Evolutionary conservation across 345 rosid genomes (phyloP).

Genomic region (Cardamine resedifolia): DNA sequence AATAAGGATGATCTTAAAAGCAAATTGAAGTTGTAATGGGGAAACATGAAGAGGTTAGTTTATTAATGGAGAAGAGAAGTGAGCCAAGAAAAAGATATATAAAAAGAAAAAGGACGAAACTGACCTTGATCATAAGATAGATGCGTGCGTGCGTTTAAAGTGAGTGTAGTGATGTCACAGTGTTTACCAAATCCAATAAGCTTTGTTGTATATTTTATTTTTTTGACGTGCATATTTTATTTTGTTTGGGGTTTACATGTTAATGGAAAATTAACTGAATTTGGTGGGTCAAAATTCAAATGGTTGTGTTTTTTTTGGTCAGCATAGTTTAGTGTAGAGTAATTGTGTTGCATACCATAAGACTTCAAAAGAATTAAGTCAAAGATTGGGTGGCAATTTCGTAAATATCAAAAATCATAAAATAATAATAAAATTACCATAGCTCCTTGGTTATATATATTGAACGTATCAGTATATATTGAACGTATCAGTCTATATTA

Average conservation of each 20-base stretch:
- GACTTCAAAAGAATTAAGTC: too few relatives aligned
- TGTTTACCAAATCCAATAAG: constrained; percentile 8
- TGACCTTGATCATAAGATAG: background rate
- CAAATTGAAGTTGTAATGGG: background rate
- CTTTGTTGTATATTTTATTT: too few relatives aligned
- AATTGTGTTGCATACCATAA: too few relatives aligned
- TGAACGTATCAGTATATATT: too few relatives aligned
- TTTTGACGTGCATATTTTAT: too few relatives aligned
- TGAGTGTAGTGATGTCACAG: background rate
- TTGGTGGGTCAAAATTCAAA: background rate
- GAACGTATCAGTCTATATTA: too few relatives aligned
- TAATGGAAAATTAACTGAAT: background rate
- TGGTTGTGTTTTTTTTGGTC: too few relatives aligned
- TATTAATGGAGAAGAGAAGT: background rate
- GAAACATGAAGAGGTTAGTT: background rate
- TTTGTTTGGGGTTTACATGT: background rate
- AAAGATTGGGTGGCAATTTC: too few relatives aligned
- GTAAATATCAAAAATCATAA: too few relatives aligned
- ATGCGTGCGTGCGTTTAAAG: constrained; percentile 16
- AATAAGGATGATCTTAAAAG: background rate
- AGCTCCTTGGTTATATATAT: too few relatives aligned
- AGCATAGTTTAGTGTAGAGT: too few relatives aligned
- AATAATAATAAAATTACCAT: too few relatives aligned
- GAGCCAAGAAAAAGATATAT: background rate
- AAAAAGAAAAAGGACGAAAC: background rate